Base-by-base conservation (phyloP, 768 basidiomycete genomes). In the Tephrocybe rancida region DNA sequence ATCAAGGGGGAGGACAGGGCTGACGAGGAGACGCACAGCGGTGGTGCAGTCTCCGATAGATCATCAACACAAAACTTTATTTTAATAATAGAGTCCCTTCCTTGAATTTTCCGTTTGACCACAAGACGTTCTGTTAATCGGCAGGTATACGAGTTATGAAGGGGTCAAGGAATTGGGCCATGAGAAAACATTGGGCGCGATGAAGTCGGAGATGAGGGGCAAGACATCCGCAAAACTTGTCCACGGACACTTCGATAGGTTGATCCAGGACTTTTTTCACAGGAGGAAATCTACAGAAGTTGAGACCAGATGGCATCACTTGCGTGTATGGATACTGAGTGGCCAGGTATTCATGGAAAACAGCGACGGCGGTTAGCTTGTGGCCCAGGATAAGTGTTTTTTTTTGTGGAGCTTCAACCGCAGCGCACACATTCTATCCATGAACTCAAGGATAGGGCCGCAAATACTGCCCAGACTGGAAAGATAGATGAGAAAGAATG, bases 381-480 rank as follows among this genome's bases (percentile, higher is more conserved):
- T 82, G 77, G 8, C 61, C 52, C 19, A 70, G 51, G 24, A 81
- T 62, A 18, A 81, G 61, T n/a, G n/a, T 7, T 65, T 59, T 21
- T 64, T 67, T 43, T 70, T 70, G 60, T 84, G 79, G 21, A 75
- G 73, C 14, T 66, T 66, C 16, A 82, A 69, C 14, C 82, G 77
- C 51, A 73, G 73, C 2, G 50, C 32, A 16, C 69, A 66, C 74
- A 83, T 77, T 44, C 67, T 60, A 41, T 76, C 63, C 81, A 85
- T 83, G 57, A 71, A 80, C 34, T 57, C 57, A 44, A 83, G 52
- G 51, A 84, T 67, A 13, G 71, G 70, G 2, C 24, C 48, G 57
- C 70, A 65, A 52, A 85, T 83, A 25, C 81, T 81, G 16, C 63
- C 62, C 83, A 83, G 85, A 30, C 82, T 83, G 54, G 5, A 22